Evolutionary conservation across 306 rosid species (phyloP), one percentile per base, ranked within the genome.

Genomic region (Prinsepia uniflora): DNA sequence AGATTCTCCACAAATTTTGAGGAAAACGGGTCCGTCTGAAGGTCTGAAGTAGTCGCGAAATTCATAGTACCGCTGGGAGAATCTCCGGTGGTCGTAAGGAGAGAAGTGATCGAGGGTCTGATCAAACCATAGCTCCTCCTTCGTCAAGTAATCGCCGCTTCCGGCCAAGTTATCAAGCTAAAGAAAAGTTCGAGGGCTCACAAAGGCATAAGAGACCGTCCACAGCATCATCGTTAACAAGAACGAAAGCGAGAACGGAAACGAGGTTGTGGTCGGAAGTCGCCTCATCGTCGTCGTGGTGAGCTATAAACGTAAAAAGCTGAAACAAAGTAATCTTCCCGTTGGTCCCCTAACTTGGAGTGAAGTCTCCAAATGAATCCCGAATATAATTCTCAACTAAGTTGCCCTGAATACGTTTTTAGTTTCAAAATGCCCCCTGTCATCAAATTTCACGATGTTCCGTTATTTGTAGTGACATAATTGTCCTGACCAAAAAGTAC

Each of bases 101-200:
- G 96, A 86, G 81, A 83, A 92, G 75, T 92, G 98, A 20, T 92
- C 96, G 76, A 92, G 92, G 11, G 88, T 89, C 77, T 90, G 98
- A 7, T 71, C 65, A 74, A 90, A 86, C 96, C 96, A 92, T 14
- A 80, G 77, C 77, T 84, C 87, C 52, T 85, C 30, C 40, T 59
- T 67, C 41, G 89, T 88, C 39, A 90, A 82, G 83, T 79, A 84
- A 1, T 44, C 75, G 30, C 66, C 47, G 66, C 6, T 62, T 34
- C 48, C 76, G 53, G 92, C 70, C 68, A 78, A 36, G 14, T 77
- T 75, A 40, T 80, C 20, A 52, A 78, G 79, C 52, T 78, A 34
- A 63, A 80, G 82, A 43, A 80, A 58, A n/a, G 78, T 57, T 24
- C 77, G 90, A 75, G 94, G 87, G 0, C 78, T 70, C 24, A 63